A percentile compares a stretch with the other conserved stretches of the same genome.
Evolutionary conservation across 306 rosid genomes (phyloP).

Genomic region (Prosopis cineraria): DNA sequence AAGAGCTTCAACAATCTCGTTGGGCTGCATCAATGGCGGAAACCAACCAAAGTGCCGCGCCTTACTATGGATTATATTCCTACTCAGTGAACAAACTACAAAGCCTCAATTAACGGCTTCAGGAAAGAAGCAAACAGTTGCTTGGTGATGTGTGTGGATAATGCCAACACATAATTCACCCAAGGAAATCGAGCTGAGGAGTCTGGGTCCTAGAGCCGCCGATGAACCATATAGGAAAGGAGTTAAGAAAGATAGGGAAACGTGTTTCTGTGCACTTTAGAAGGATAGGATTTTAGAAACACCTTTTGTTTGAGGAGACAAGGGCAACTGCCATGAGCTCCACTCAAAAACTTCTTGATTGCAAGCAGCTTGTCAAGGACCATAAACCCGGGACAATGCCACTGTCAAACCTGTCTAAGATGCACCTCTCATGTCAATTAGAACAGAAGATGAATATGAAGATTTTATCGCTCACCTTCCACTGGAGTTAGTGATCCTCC

Average conservation of each 20-base stretch:
- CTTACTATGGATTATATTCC: conserved; percentile 74
- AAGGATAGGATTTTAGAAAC: no score
- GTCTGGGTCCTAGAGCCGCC: conserved; percentile 89
- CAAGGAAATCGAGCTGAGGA: conserved; percentile 91
- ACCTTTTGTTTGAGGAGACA: no score
- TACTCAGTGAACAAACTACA: conserved; percentile 96
- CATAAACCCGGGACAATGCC: conserved; percentile 49
- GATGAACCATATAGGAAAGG: conserved; percentile 56
- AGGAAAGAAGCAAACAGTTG: conserved; percentile 66
- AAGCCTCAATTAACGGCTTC: conserved; percentile 79
- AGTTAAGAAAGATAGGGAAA: conserved; percentile 77
- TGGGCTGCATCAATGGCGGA: conserved; percentile 67
- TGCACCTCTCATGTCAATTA: conserved; percentile 60
- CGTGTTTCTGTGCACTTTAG: conserved; percentile 66
- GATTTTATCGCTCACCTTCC: conserved; percentile 56
- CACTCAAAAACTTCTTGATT: conserved; percentile 82
- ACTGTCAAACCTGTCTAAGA: conserved; percentile 34
- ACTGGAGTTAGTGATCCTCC: conserved; percentile 61
- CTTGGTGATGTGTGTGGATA: no score
- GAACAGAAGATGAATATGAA: conserved; percentile 67
- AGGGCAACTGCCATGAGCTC: conserved; percentile 63
- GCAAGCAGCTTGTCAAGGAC: conserved; percentile 92
- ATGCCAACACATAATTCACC: conserved; percentile 66
- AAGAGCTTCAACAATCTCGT: conserved; percentile 67
- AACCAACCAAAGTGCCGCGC: conserved; percentile 82